Percentiles rank a stretch among this genome's conserved stretches.
Conservation (phyloP, 768 basidiomycete genomes). For the Holtermannia corniformis region DNA sequence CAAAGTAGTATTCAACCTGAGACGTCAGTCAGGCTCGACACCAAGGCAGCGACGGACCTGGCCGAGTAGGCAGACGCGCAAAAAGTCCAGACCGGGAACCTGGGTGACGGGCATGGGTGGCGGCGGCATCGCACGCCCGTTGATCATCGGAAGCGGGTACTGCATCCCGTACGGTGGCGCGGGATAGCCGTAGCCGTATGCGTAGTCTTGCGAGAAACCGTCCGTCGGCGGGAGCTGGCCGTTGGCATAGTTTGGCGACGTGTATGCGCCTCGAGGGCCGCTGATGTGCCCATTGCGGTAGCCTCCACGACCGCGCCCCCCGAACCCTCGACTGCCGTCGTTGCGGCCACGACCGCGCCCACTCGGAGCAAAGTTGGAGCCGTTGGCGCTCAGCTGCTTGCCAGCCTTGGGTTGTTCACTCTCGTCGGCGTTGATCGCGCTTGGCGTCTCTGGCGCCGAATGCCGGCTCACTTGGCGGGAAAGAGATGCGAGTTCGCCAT, state of each 20-base stretch:
- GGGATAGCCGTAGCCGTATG: conserved; percentile 9
- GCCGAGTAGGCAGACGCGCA: conserved; percentile 59
- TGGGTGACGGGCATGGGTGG: conserved; percentile 39
- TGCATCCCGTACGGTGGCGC: not conserved
- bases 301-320: conserved; percentile 4
- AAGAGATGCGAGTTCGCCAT: not conserved
- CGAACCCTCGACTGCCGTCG: conserved; percentile 12
- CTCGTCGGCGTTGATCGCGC: not conserved
- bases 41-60: conserved; percentile 27
- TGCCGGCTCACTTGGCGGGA: not conserved
- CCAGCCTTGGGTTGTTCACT: no score
- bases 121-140: conserved; percentile 21
- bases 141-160: not conserved
- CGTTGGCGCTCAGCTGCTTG: not conserved
- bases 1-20: conserved; percentile 86
- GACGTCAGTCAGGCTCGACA: conserved; percentile 3
- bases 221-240: not conserved
- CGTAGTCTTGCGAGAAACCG: not conserved
- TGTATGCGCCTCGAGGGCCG: not conserved
- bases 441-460: not conserved
- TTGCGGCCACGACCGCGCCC: conserved; percentile 3
- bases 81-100: conserved; percentile 50
- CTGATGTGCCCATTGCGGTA: conserved; percentile 1
- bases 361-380: not conserved
- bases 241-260: not conserved